phyloP scores from a whole-genome alignment of 148 eudicot species.

The Nepenthes gracilis region DNA sequence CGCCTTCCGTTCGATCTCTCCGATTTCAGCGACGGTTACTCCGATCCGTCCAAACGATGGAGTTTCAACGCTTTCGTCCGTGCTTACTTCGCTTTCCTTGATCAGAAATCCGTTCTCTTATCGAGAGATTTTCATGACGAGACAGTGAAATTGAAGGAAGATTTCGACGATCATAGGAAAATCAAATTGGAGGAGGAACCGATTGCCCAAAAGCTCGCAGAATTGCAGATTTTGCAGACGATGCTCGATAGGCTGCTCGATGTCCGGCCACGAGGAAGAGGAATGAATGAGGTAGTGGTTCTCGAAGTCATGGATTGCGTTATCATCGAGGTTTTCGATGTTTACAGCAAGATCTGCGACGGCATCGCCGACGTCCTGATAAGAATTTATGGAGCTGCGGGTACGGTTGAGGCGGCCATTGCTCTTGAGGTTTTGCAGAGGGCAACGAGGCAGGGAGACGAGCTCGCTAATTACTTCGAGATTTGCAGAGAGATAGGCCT shows the following conservation, averaged over 20 bases:
- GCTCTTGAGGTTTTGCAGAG: slow-evolving; percentile 46
- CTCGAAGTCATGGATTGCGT: slow-evolving; percentile 74
- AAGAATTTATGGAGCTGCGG: slow-evolving; percentile 24
- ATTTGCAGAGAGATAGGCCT: slow-evolving; percentile 42
- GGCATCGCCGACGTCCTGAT: slow-evolving; percentile 40
- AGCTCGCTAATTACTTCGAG: slow-evolving; percentile 37
- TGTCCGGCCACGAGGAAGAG: slow-evolving; percentile 30
- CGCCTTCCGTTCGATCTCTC: slow-evolving; percentile 75
- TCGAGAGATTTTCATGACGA: slow-evolving; percentile 20
- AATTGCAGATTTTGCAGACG: slow-evolving; percentile 52
- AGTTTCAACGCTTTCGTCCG: slow-evolving; percentile 34
- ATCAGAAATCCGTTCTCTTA: slow-evolving; percentile 40
- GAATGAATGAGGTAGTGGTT: slow-evolving; percentile 15
- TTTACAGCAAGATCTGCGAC: slow-evolving; percentile 55
- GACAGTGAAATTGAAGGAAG: not conserved
- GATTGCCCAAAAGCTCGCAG: slow-evolving; percentile 12
- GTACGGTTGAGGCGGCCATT: slow-evolving; percentile 30
- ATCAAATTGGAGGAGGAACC: not conserved
- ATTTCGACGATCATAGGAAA: not conserved
- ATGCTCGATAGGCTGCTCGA: slow-evolving; percentile 44
- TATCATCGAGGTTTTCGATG: slow-evolving; percentile 50
- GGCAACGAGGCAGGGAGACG: slow-evolving; percentile 46
- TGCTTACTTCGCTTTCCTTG: slow-evolving; percentile 48
- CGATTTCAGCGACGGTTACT: slow-evolving; percentile 11
- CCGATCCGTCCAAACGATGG: slow-evolving; percentile 1